Base-by-base conservation (phyloP, 1,284 basidiomycete genomes). In the Neolentinus lepideus region DNA sequence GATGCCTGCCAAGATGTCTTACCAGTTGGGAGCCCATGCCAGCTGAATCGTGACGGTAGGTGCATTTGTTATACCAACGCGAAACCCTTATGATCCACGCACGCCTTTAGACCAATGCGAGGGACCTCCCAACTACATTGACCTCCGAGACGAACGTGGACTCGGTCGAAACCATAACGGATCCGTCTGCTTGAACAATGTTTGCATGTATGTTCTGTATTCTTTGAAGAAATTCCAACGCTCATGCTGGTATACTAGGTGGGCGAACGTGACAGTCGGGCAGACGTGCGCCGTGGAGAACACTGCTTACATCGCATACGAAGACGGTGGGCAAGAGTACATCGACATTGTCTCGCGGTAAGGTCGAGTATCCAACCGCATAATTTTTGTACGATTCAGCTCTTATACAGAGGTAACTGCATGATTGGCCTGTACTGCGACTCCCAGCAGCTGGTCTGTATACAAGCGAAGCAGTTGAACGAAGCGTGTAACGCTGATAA, bases 31-130 rank as follows among this genome's bases (percentile, higher is more conserved):
- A 84, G 81, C 58, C 64, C 77, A 12, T 95, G 92, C 71, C 91
- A 94, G 69, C 80, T 94, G 57, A 89, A 94, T 68, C 83, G 92
- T 54, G 93, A 95, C 69, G 91, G 92, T 91, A 60, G 12, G 12
- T 31, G 29, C 29, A 31, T 12, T n/a, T n/a, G 29, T 31, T 31
- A 31, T 31, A 4, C 12, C 12, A 12, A 4, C 4, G 29, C 29
- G 12, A 31, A 31, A 16, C 14, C 45, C 52, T 27, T 21, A 8
- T 11, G 2, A 10, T 46, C 31, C 43, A 48, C 3, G 6, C n/a
- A 12, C 27, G 9, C 21, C 3, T 58, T 0, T 64, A 93, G 92
- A 95, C 64, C 78, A 92, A 71, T 94, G 91, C 63, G 72, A 78
- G 62, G 75, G 74, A 0, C 86, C 90, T 2, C 75, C 80, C 1